phyloP scores from a whole-genome alignment of 257 asterid species.

The Plantago elongata region DNA sequence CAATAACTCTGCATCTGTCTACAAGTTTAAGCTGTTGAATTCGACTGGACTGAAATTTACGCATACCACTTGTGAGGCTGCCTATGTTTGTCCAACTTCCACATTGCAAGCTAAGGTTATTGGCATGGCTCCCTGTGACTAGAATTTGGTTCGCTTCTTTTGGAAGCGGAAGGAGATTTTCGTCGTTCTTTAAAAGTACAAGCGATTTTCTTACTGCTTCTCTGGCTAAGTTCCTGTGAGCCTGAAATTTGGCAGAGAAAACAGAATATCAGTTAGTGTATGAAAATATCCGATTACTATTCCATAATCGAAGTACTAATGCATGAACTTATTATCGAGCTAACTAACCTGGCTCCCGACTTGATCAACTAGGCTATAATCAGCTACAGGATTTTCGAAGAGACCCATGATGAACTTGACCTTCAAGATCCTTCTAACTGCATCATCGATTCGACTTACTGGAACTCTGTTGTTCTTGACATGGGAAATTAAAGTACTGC shows the following conservation, averaged over 20 bases:
- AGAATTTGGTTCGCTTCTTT: slow-evolving; percentile 34
- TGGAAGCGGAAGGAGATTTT: slow-evolving; percentile 42
- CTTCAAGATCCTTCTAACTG: slow-evolving; percentile 30
- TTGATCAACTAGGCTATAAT: slow-evolving; percentile 28
- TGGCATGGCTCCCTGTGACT: slow-evolving; percentile 48
- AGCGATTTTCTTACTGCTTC: slow-evolving; percentile 55
- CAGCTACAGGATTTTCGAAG: slow-evolving; percentile 54
- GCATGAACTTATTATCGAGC: background rate
- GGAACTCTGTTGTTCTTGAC: slow-evolving; percentile 39
- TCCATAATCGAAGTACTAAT: background rate
- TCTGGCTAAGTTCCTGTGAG: slow-evolving; percentile 45
- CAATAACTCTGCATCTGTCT: too few relatives aligned
- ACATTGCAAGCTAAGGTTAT: slow-evolving; percentile 40
- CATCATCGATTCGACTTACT: slow-evolving; percentile 39
- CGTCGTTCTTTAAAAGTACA: slow-evolving; percentile 44
- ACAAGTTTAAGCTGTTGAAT: too few relatives aligned
- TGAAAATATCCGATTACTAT: background rate
- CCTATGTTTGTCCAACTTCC: slow-evolving; percentile 56
- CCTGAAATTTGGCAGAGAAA: background rate
- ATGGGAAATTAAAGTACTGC: slow-evolving; percentile 22
- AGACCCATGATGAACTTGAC: slow-evolving; percentile 55
- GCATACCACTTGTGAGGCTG: slow-evolving; percentile 27
- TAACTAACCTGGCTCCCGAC: slow-evolving; percentile 41
- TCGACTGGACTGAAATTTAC: background rate
- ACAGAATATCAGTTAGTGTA: background rate